Percentiles rank a stretch among this genome's conserved stretches.
Evolutionary conservation across 177 flowering plant species (phyloP).

Genomic region (Vitis hybrid): DNA sequence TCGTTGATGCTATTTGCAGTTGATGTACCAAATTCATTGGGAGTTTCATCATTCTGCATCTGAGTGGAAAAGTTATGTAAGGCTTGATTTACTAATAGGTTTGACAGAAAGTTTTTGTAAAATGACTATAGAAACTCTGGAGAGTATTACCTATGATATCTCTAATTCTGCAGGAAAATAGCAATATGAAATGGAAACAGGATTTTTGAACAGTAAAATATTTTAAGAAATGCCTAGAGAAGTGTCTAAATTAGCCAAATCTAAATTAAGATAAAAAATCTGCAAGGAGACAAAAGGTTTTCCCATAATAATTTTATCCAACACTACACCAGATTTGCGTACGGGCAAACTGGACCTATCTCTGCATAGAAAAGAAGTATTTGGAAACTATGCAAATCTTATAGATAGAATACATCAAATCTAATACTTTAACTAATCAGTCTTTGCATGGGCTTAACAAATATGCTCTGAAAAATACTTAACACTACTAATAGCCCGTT

Average conservation of each 20-base stretch:
- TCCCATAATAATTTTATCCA: neutral
- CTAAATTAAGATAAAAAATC: too few species aligned
- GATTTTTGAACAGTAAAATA: too few species aligned
- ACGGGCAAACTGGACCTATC: neutral
- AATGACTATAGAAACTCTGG: too few species aligned
- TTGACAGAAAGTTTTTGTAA: too few species aligned
- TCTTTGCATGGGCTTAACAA: neutral
- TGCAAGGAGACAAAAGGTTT: neutral
- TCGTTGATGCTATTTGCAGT: slow-evolving; percentile 27
- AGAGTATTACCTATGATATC: too few species aligned
- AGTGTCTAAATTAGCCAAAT: too few species aligned
- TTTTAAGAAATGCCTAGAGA: too few species aligned
- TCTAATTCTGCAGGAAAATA: too few species aligned
- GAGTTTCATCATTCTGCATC: slow-evolving; percentile 42
- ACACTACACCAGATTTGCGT: neutral
- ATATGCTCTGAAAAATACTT: neutral
- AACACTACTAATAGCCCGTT: neutral
- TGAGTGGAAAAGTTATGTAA: slow-evolving; percentile 22
- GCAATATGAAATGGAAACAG: too few species aligned
- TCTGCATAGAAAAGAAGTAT: neutral
- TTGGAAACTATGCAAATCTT: neutral
- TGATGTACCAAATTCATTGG: slow-evolving; percentile 33
- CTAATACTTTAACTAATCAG: neutral
- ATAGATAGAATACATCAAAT: neutral
- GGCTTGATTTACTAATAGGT: too few species aligned